These are phyloP conservation scores for Penicillium sp. DNA, from an alignment of 2,329 filamentous ascomycete genomes.

Conservation along the genomic window DNA sequence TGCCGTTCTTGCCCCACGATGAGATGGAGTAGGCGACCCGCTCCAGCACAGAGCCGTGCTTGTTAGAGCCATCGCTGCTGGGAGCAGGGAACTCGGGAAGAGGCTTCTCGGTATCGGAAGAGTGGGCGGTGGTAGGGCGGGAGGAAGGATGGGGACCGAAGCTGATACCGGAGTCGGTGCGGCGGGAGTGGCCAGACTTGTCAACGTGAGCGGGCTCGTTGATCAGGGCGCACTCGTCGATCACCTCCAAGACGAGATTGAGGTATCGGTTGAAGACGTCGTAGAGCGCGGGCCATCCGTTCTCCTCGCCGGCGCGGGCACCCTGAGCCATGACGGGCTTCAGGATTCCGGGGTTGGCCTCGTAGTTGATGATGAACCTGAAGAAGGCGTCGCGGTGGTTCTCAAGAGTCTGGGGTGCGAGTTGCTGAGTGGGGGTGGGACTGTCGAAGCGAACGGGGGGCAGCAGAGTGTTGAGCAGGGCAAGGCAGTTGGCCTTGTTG, in stretches of 20 bases:
- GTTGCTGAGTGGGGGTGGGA: slow-evolving; percentile 52
- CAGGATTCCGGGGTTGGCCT: slow-evolving; percentile 56
- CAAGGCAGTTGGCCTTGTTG: slow-evolving; percentile 66
- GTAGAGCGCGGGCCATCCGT: slow-evolving; percentile 56
- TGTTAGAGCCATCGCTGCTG: slow-evolving; percentile 25
- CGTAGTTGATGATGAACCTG: slow-evolving; percentile 61
- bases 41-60: slow-evolving; percentile 56
- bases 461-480: slow-evolving; percentile 69
- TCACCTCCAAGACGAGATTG: slow-evolving; percentile 59
- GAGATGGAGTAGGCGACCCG: slow-evolving; percentile 49
- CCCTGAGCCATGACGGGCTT: slow-evolving; percentile 57
- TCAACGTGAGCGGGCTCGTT: slow-evolving; percentile 43
- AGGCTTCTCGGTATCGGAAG: slow-evolving; percentile 37
- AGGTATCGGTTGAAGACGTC: slow-evolving; percentile 61
- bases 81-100: slow-evolving; percentile 40
- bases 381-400: slow-evolving; percentile 64
- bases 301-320: slow-evolving; percentile 53
- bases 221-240: slow-evolving; percentile 60
- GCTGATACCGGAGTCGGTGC: slow-evolving; percentile 63
- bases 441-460: slow-evolving; percentile 55
- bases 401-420: slow-evolving; percentile 55
- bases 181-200: slow-evolving; percentile 29
- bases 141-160: slow-evolving; percentile 47
- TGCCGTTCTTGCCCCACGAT: slow-evolving; percentile 17
- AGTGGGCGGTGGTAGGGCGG: slow-evolving; percentile 36